Base-by-base conservation (phyloP, 2,329 filamentous ascomycete genomes). In the Claviceps pusilla region DNA sequence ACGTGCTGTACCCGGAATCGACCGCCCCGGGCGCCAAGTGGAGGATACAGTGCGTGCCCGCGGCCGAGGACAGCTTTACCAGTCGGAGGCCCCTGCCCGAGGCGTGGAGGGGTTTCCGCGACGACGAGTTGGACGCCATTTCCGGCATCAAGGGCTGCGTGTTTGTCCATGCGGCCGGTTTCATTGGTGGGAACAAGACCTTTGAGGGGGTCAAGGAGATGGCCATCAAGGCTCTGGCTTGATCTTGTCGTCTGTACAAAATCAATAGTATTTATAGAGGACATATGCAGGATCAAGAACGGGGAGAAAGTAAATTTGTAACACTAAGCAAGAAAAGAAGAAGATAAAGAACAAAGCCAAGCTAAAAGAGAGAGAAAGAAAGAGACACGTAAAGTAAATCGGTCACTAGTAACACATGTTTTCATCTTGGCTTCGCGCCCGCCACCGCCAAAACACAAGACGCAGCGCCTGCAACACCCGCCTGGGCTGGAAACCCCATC, bases 161-260 rank as follows among this genome's bases (percentile, higher is more conserved):
- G 33, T 98, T 98, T 67, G 86, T 96, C 35, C 93, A 98, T 67
- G 90, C 90, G 3, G 84, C 86, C 53, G 93, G 93, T 33, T 98
- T 98, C 72, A 97, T 97, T 65, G 93, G 93, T 19, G 93, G 93
- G 2, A 94, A 96, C 71, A 85, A 87, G 76, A 94, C 86, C 0
- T 93, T 87, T 63, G 88, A 95, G 57, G 93, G 93, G 35, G 90
- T 83, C 31, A 78, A 88, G 67, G 81, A 83, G 55, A 95, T 97
- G 89, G 89, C 90, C 4, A 71, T 77, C 68, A 88, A 86, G 75
- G 85, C 86, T 2, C 71, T 88, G 58, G 79, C 68, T 35, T 49
- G 29, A 49, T 31, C 11, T 47, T 19, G 11, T 19, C 19, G 19
- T 19, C 19, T 19, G 19, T 19, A 19, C 19, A 19, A 19, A 19